Evolutionary conservation across 2,329 filamentous ascomycete genomes (phyloP).

Genomic region (Pseudovirgaria hyperparasitica): DNA sequence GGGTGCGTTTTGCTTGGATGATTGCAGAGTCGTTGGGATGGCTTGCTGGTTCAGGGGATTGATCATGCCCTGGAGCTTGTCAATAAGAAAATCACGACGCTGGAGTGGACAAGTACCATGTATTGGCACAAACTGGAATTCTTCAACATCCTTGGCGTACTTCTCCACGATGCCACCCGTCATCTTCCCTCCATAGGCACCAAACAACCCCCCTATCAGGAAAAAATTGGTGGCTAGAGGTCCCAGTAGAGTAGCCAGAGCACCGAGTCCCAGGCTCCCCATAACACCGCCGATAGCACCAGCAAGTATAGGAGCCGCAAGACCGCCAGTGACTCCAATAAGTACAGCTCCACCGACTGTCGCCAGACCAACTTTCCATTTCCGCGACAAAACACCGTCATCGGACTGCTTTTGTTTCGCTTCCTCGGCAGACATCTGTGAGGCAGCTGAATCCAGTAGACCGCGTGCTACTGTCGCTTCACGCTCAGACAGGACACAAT

Average conservation of each 20-base stretch:
- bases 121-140: conserved; percentile 78
- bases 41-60: conserved; percentile 10
- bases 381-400: conserved; percentile 47
- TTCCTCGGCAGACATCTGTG: conserved; percentile 59
- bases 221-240: conserved; percentile 66
- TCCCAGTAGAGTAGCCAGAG: conserved; percentile 62
- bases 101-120: conserved; percentile 26
- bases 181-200: conserved; percentile 73
- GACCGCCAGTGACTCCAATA: conserved; percentile 64
- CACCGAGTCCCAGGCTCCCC: conserved; percentile 60
- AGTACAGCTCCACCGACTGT: conserved; percentile 76
- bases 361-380: conserved; percentile 73
- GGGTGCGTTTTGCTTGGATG: conserved; percentile 17
- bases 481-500: conserved; percentile 50
- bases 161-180: conserved; percentile 73
- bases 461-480: conserved; percentile 64
- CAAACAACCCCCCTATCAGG: conserved; percentile 72
- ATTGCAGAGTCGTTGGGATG: conserved; percentile 14
- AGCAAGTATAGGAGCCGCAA: conserved; percentile 62
- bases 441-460: conserved; percentile 53
- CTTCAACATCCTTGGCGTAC: conserved; percentile 70
- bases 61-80: conserved; percentile 11
- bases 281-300: conserved; percentile 69
- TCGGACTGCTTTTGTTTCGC: conserved; percentile 60
- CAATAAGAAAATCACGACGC: not conserved